Conservation (phyloP, 441 rosid species). For the Adansonia madagascariensis region DNA sequence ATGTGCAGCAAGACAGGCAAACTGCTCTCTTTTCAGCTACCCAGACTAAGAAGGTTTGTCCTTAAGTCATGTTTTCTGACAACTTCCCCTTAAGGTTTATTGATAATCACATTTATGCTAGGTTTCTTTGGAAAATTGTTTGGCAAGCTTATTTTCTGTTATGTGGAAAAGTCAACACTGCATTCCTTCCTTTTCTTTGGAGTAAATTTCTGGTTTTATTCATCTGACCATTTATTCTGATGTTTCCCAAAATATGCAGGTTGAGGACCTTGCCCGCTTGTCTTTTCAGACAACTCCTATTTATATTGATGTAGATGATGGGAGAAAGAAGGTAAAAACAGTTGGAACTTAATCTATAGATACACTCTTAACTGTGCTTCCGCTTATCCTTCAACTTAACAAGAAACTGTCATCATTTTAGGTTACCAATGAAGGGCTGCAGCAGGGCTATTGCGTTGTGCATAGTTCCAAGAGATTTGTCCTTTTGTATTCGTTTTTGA, state of each 20-base stretch:
- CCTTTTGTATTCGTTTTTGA: slow-evolving; percentile 85
- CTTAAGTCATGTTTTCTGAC: not conserved
- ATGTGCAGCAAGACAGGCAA: slow-evolving; percentile 88
- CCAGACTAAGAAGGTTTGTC: slow-evolving; percentile 84
- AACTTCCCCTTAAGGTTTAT: not conserved
- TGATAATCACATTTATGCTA: not conserved
- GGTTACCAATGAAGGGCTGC: slow-evolving; percentile 96
- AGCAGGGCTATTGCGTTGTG: slow-evolving; percentile 92
- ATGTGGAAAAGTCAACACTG: not conserved
- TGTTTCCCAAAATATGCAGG: slow-evolving; percentile 47
- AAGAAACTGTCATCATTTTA: slow-evolving; percentile 35
- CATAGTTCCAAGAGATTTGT: slow-evolving; percentile 84
- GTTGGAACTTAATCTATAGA: slow-evolving; percentile 21
- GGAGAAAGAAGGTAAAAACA: slow-evolving; percentile 74
- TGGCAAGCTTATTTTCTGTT: not conserved
- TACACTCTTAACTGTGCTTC: not conserved
- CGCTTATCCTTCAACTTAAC: slow-evolving; percentile 17
- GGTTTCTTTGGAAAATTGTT: not conserved
- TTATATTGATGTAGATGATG: slow-evolving; percentile 91
- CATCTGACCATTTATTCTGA: not conserved
- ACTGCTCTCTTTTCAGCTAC: slow-evolving; percentile 97
- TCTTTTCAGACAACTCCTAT: slow-evolving; percentile 84
- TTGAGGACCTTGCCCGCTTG: slow-evolving; percentile 92
- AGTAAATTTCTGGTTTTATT: not conserved
- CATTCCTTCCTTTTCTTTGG: not conserved